Evolutionary conservation across 176 grass and related monocot species (phyloP).

Genomic region (Themeda triandra): DNA sequence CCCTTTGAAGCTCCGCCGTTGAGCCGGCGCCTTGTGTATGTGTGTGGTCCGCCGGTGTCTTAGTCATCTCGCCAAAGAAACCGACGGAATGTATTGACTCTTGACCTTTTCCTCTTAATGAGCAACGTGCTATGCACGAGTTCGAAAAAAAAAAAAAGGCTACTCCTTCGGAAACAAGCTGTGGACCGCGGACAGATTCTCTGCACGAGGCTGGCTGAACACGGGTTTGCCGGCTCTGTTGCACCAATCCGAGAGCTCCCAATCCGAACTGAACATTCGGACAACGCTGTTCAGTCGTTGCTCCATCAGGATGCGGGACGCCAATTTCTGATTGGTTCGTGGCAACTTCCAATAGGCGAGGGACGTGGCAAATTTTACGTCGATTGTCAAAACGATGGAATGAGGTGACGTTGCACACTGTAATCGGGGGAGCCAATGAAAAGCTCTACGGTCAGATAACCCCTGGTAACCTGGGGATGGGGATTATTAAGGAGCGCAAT

Average conservation of each 20-base stretch:
- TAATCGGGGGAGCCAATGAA: not conserved
- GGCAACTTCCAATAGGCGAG: not conserved
- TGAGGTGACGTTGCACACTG: not conserved
- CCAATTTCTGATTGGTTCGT: not conserved
- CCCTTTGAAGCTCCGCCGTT: too few relatives aligned
- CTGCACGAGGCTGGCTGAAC: too few relatives aligned
- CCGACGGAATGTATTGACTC: too few relatives aligned
- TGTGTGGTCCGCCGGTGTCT: too few relatives aligned
- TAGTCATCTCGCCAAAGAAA: too few relatives aligned
- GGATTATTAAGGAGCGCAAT: not conserved
- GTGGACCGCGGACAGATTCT: not conserved
- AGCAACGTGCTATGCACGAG: too few relatives aligned
- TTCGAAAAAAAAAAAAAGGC: too few relatives aligned
- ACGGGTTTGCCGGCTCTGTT: too few relatives aligned
- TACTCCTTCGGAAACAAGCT: not conserved
- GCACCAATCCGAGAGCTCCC: too few relatives aligned
- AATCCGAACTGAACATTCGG: too few relatives aligned
- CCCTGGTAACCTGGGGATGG: not conserved
- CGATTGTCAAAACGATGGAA: not conserved
- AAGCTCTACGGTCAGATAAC: not conserved
- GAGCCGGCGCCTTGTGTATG: too few relatives aligned
- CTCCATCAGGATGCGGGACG: not conserved
- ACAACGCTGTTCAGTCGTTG: not conserved
- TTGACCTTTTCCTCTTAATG: too few relatives aligned
- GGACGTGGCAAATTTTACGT: not conserved